Evolutionary conservation across 116 monocot species (phyloP).

Genomic region (Phalaenopsis hybrid): DNA sequence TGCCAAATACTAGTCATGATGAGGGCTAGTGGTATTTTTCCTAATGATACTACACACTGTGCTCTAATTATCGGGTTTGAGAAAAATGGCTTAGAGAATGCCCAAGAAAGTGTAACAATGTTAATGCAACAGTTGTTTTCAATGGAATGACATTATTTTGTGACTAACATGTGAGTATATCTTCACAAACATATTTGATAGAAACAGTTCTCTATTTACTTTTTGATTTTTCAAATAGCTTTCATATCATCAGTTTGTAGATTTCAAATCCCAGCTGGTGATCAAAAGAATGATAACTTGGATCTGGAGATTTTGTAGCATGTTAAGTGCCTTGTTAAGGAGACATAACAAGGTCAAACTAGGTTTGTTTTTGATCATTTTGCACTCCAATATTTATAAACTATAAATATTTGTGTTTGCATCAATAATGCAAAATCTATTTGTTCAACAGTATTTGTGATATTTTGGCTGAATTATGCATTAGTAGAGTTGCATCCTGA

Average conservation of each 20-base stretch:
- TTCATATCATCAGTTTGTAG: not conserved
- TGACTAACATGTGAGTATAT: slow-evolving; percentile 3
- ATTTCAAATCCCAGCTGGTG: not conserved
- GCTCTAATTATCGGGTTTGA: slow-evolving; percentile 29
- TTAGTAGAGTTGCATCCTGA: not conserved
- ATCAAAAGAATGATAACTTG: not conserved
- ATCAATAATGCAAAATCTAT: not conserved
- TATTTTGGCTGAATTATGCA: not conserved
- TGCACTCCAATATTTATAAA: not conserved
- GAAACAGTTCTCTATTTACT: not conserved
- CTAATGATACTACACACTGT: slow-evolving; percentile 20
- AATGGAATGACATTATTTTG: slow-evolving; percentile 10
- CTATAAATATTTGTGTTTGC: not conserved
- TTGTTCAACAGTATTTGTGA: not conserved
- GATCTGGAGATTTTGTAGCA: not conserved
- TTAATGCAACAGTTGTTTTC: slow-evolving; percentile 21
- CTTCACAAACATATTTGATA: not conserved
- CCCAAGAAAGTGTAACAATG: slow-evolving; percentile 26
- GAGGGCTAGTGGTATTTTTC: slow-evolving; percentile 25
- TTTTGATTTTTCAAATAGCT: not conserved
- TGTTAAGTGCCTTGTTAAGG: not conserved
- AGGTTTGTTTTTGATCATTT: not conserved
- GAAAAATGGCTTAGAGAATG: slow-evolving; percentile 28
- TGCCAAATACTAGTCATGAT: slow-evolving; percentile 27
- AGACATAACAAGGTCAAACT: not conserved